These are phyloP conservation scores for Meyerozyma elateridarum DNA, from an alignment of 1,139 yeast genomes.

Conservation along the genomic window DNA sequence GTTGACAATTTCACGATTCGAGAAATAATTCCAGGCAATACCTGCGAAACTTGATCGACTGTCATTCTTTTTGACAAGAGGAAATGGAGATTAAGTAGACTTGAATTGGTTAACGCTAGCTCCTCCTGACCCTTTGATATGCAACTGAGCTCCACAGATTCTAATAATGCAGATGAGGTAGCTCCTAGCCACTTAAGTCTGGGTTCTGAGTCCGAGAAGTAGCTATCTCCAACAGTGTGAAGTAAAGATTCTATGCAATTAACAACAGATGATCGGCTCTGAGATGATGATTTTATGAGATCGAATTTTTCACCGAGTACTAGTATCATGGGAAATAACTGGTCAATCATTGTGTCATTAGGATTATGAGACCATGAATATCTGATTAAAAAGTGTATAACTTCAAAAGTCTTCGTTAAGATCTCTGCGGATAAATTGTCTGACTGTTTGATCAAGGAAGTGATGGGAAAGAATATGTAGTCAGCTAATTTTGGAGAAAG, in stretches of 20 bases:
- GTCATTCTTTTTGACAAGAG: conserved; percentile 17
- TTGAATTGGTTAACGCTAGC: conserved; percentile 9
- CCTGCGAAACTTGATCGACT: conserved; percentile 29
- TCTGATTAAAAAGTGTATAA: conserved; percentile 25
- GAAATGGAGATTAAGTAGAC: conserved; percentile 14
- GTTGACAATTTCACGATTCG: conserved; percentile 26
- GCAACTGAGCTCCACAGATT: conserved; percentile 11
- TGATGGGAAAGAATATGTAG: conserved; percentile 57
- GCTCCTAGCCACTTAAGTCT: conserved; percentile 26
- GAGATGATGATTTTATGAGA: conserved; percentile 6
- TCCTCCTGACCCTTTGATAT: conserved; percentile 16
- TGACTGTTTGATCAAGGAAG: conserved; percentile 43
- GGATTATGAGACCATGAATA: conserved; percentile 44
- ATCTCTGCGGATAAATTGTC: conserved; percentile 10
- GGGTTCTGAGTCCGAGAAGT: conserved; percentile 16
- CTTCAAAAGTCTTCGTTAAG: conserved; percentile 9
- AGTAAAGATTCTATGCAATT: conserved; percentile 17
- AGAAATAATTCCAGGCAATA: conserved; percentile 39
- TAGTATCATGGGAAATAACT: conserved; percentile 42
- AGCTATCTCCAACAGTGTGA: conserved; percentile 17
- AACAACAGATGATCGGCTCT: conserved; percentile 19
- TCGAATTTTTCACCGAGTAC: conserved; percentile 5
- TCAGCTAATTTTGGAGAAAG: conserved; percentile 48
- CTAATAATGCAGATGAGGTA: conserved; percentile 21
- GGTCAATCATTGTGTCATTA: conserved; percentile 35